Evolutionary conservation across 2,329 filamentous ascomycete species (phyloP).

Genomic region (Zasmidium angulare): DNA sequence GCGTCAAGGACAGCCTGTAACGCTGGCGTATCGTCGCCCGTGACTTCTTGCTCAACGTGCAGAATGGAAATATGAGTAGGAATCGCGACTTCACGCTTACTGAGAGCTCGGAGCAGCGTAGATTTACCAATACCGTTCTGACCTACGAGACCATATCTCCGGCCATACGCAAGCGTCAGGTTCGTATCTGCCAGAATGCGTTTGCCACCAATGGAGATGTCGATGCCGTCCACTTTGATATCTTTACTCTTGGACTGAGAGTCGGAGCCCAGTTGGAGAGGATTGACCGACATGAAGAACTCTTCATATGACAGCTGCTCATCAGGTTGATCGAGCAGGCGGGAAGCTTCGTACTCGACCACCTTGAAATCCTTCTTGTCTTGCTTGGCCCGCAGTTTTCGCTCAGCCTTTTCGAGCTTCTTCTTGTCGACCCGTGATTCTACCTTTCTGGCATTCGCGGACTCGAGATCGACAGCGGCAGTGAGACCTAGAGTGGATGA

Average conservation of each 20-base stretch:
- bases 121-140: slow-evolving; percentile 93
- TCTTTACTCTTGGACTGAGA: slow-evolving; percentile 85
- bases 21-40: slow-evolving; percentile 90
- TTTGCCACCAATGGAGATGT: slow-evolving; percentile 85
- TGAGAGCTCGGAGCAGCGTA: slow-evolving; percentile 88
- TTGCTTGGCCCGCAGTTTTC: slow-evolving; percentile 97
- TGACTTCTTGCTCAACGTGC: slow-evolving; percentile 98
- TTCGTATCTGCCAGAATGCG: slow-evolving; percentile 90
- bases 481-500: slow-evolving; percentile 91
- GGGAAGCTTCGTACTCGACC: slow-evolving; percentile 95
- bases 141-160: slow-evolving; percentile 94
- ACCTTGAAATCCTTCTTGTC: slow-evolving; percentile 98
- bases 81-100: slow-evolving; percentile 88
- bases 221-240: slow-evolving; percentile 95
- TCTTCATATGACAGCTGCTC: slow-evolving; percentile 93
- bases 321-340: slow-evolving; percentile 78
- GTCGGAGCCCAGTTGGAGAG: slow-evolving; percentile 77
- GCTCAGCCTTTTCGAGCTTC: slow-evolving; percentile 98
- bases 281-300: slow-evolving; percentile 99
- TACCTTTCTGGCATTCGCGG: slow-evolving; percentile 87
- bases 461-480: slow-evolving; percentile 86
- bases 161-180: slow-evolving; percentile 85
- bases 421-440: slow-evolving; percentile 97
- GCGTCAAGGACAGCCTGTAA: slow-evolving; percentile 94
- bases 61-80: slow-evolving; percentile 98